Evolutionary conservation across 2,329 filamentous ascomycete genomes (phyloP).

Genomic region (Beauveria sp.): DNA sequence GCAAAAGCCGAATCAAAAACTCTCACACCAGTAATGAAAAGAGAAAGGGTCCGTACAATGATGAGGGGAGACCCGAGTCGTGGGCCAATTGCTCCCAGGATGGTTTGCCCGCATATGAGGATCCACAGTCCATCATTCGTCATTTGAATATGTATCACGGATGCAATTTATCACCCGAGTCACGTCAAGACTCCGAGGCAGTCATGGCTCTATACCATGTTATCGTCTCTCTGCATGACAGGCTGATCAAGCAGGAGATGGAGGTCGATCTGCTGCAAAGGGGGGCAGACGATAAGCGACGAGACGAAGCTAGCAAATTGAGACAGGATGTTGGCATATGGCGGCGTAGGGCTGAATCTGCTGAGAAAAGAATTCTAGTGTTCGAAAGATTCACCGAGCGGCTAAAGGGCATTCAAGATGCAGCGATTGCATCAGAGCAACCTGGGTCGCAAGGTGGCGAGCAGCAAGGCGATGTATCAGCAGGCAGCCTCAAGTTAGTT

Average conservation of each 20-base stretch:
- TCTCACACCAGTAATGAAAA: background rate
- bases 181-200: background rate
- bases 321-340: constrained; percentile 33
- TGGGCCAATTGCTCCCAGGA: constrained; percentile 6
- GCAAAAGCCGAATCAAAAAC: background rate
- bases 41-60: background rate
- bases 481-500: background rate
- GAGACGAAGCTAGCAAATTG: background rate
- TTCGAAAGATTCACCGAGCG: constrained; percentile 36
- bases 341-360: constrained; percentile 47
- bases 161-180: background rate
- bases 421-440: constrained; percentile 10
- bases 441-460: background rate
- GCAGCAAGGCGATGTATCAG: background rate
- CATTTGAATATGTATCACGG: constrained; percentile 1
- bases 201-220: background rate
- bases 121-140: background rate
- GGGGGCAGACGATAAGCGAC: background rate
- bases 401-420: constrained; percentile 25
- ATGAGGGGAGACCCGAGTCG: background rate
- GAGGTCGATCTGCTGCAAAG: background rate
- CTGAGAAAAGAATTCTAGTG: constrained; percentile 44
- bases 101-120: background rate
- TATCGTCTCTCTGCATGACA: constrained; percentile 6
- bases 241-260: background rate